phyloP scores from a whole-genome alignment of 306 rosid species.

The Rubus parviflorus region DNA sequence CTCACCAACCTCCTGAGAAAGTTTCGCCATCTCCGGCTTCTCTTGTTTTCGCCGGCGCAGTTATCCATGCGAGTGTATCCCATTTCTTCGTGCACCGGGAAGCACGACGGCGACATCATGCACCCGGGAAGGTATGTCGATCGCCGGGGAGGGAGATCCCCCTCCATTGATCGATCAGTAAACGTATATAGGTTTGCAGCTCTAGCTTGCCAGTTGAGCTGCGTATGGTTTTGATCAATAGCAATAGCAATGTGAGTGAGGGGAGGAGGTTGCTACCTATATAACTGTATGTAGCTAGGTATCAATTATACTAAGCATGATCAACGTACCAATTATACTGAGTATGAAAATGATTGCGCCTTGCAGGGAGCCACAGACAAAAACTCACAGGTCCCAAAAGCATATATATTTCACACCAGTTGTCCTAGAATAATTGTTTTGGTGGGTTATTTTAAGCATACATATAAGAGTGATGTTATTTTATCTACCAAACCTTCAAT shows the following conservation, averaged over 20 bases:
- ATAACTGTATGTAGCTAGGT: not conserved
- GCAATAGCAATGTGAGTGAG: not conserved
- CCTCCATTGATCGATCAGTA: conserved; percentile 36
- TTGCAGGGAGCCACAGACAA: conserved; percentile 1
- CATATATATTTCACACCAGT: conserved; percentile 15
- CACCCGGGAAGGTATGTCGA: conserved; percentile 40
- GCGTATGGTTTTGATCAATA: not conserved
- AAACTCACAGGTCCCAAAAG: conserved; percentile 16
- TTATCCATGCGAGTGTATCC: conserved; percentile 53
- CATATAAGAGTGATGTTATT: not conserved
- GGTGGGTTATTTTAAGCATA: conserved; percentile 1
- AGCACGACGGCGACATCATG: conserved; percentile 55
- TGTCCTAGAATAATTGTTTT: conserved; percentile 3
- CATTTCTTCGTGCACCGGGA: conserved; percentile 40
- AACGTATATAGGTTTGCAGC: not conserved
- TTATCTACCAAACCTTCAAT: not conserved
- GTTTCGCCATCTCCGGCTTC: conserved; percentile 50
- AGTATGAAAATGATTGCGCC: not conserved
- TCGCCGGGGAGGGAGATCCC: conserved; percentile 26
- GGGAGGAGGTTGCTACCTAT: not conserved
- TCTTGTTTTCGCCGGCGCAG: conserved; percentile 11
- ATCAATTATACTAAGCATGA: not conserved
- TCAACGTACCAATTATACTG: conserved; percentile 6
- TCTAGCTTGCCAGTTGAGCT: not conserved
- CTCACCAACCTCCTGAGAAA: conserved; percentile 50